Evolutionary conservation across 805 yeast genomes (phyloP).

Genomic region (Metschnikowia cubensis): DNA sequence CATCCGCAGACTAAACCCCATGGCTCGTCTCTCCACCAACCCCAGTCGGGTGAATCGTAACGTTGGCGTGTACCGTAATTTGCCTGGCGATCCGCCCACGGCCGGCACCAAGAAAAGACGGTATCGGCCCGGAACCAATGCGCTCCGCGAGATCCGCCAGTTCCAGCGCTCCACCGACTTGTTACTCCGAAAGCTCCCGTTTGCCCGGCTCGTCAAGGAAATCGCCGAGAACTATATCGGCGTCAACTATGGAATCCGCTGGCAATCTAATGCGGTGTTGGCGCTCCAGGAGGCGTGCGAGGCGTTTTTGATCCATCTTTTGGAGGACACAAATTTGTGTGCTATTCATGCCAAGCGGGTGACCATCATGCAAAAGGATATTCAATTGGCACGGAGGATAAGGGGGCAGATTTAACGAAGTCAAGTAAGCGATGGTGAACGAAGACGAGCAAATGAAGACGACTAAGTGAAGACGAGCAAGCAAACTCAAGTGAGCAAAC

Average conservation of each 20-base stretch:
- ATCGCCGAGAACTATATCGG: constrained; percentile 61
- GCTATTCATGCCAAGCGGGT: constrained; percentile 80
- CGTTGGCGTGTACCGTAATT: constrained; percentile 42
- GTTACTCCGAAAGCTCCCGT: constrained; percentile 67
- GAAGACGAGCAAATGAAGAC: too few species aligned
- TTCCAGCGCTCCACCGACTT: constrained; percentile 68
- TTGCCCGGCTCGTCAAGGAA: constrained; percentile 72
- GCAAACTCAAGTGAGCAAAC: too few species aligned
- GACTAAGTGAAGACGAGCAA: too few species aligned
- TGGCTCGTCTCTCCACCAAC: constrained; percentile 16
- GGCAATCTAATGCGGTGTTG: constrained; percentile 76
- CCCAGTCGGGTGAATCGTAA: constrained; percentile 7
- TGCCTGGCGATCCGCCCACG: constrained; percentile 52
- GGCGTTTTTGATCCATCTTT: constrained; percentile 65
- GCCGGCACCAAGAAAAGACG: constrained; percentile 28
- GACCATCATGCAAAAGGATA: constrained; percentile 82
- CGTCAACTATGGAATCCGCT: constrained; percentile 53
- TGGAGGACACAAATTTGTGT: constrained; percentile 74
- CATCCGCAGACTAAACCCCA: not conserved
- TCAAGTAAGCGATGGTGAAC: too few species aligned
- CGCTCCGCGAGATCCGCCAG: constrained; percentile 62
- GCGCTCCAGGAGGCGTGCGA: constrained; percentile 82
- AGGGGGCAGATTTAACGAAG: constrained; percentile 44
- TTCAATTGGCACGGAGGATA: constrained; percentile 73
- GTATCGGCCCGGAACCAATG: constrained; percentile 61